Conservation (phyloP, 2,329 filamentous ascomycete species). For the Xylaria sp. region DNA sequence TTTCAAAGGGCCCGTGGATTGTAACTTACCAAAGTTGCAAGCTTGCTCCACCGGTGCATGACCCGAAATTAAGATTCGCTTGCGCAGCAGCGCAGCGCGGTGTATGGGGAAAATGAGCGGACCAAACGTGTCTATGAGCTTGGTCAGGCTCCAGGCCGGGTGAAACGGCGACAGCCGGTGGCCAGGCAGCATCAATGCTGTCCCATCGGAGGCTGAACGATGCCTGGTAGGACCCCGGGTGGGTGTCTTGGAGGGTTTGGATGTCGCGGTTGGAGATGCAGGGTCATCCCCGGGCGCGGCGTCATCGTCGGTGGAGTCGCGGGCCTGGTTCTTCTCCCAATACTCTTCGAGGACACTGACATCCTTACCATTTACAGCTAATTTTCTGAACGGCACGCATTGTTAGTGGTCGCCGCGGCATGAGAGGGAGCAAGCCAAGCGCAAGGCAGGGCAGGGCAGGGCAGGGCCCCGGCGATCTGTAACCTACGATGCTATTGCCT, state of each 20-base stretch:
- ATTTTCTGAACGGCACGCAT: slow-evolving; percentile 54
- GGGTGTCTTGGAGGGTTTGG: slow-evolving; percentile 50
- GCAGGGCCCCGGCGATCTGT: neutral
- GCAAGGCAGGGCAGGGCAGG: neutral
- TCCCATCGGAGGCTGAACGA: slow-evolving; percentile 71
- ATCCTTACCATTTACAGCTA: slow-evolving; percentile 73
- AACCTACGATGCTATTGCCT: slow-evolving; percentile 76
- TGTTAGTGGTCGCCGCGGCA: slow-evolving; percentile 22
- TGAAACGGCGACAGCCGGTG: slow-evolving; percentile 81
- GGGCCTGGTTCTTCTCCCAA: slow-evolving; percentile 73
- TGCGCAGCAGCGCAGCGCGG: slow-evolving; percentile 84
- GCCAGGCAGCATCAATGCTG: slow-evolving; percentile 66
- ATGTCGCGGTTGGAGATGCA: slow-evolving; percentile 62
- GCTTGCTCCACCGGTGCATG: slow-evolving; percentile 85
- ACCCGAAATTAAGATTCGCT: slow-evolving; percentile 87
- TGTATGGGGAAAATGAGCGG: slow-evolving; percentile 93
- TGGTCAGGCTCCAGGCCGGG: slow-evolving; percentile 83
- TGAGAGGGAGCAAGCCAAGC: neutral
- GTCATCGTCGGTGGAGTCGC: slow-evolving; percentile 53
- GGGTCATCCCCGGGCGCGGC: slow-evolving; percentile 57
- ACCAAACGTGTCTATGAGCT: slow-evolving; percentile 84
- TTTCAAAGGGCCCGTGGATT: neutral
- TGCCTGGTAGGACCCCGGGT: slow-evolving; percentile 62
- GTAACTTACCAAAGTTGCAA: slow-evolving; percentile 84
- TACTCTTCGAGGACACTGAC: slow-evolving; percentile 78